phyloP scores from a whole-genome alignment of 345 rosid genomes.

The Durio zibethinus region DNA sequence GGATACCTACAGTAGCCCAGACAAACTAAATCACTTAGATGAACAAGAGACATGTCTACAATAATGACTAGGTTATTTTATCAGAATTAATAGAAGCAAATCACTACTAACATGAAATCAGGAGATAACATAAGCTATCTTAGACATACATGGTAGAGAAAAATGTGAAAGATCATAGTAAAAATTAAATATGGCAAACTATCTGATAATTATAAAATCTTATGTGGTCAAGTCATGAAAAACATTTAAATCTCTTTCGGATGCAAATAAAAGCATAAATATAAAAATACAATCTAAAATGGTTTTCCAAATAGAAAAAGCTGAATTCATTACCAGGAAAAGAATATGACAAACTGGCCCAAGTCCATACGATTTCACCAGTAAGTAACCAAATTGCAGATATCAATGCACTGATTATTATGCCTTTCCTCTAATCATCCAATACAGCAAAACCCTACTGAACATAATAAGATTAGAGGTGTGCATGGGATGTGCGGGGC shows the following conservation, averaged over 20 bases:
- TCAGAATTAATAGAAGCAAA: neutral
- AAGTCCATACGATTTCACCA: neutral
- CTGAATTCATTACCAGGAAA: neutral
- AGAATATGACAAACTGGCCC: neutral
- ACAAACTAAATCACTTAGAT: neutral
- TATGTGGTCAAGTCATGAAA: neutral
- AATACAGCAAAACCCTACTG: neutral
- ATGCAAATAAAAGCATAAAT: no score
- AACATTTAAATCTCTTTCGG: neutral
- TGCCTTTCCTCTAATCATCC: neutral
- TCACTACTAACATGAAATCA: neutral
- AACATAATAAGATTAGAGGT: neutral
- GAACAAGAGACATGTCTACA: neutral
- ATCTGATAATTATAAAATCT: neutral
- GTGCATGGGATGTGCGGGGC: neutral
- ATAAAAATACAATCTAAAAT: neutral
- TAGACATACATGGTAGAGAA: neutral
- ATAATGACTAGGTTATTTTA: neutral
- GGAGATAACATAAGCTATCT: neutral
- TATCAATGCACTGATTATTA: neutral
- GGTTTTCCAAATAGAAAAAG: neutral
- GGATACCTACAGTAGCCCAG: slow-evolving; percentile 46
- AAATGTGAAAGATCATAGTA: neutral
- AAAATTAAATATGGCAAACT: neutral
- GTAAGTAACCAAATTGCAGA: neutral